phyloP scores from a whole-genome alignment of 495 filamentous ascomycete genomes.

The Cladorrhinum samala region DNA sequence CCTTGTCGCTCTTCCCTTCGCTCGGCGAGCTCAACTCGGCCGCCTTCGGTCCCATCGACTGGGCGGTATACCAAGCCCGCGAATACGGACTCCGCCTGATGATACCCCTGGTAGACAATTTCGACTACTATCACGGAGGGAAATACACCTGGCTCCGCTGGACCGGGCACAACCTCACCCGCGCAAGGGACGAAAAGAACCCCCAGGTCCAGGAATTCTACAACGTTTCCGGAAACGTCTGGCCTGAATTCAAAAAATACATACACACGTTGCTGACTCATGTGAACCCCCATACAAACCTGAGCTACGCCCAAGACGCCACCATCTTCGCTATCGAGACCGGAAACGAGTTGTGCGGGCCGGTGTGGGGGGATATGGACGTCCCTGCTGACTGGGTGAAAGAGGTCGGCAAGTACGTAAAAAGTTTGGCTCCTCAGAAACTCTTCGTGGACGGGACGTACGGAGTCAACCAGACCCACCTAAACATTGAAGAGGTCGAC shows the following conservation, averaged over 20 bases:
- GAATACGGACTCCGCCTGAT: constrained; percentile 43
- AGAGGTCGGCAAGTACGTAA: constrained; percentile 44
- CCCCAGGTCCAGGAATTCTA: constrained; percentile 46
- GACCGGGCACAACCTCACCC: constrained; percentile 43
- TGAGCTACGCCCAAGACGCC: constrained; percentile 50
- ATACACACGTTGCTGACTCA: constrained; percentile 45
- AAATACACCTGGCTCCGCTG: constrained; percentile 52
- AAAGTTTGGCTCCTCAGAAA: constrained; percentile 44
- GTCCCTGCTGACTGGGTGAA: constrained; percentile 43
- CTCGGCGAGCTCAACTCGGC: constrained; percentile 39
- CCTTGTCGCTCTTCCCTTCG: constrained; percentile 43
- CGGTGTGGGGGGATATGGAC: constrained; percentile 44
- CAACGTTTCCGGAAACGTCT: constrained; percentile 39
- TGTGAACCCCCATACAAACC: constrained; percentile 47
- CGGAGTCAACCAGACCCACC: constrained; percentile 46
- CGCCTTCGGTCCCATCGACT: constrained; percentile 49
- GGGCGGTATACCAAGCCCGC: constrained; percentile 49
- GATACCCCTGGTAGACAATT: constrained; percentile 45
- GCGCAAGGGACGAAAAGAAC: constrained; percentile 27
- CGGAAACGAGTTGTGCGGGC: constrained; percentile 49
- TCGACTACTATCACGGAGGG: constrained; percentile 54
- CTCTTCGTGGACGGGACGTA: constrained; percentile 50
- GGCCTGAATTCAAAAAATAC: constrained; percentile 47
- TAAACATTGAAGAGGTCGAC: constrained; percentile 42
- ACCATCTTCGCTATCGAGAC: constrained; percentile 53